Percentiles rank a stretch among this genome's conserved stretches.
These are phyloP conservation scores for Blastobotrys elegans DNA, from an alignment of 1,139 yeast species.

Conservation along the genomic window DNA sequence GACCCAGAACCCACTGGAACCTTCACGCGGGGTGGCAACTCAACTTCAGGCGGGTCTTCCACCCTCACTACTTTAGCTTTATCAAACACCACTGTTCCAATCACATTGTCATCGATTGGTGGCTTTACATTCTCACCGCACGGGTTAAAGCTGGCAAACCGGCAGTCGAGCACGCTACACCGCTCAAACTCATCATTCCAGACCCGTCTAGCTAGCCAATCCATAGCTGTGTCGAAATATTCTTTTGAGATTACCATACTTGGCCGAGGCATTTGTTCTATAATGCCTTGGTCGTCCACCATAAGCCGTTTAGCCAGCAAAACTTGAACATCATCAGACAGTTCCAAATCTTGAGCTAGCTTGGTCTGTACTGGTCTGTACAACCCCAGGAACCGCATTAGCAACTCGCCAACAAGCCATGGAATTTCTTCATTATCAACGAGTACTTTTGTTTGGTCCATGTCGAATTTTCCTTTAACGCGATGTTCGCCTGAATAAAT, in stretches of 20 bases:
- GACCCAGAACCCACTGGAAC: too few species aligned
- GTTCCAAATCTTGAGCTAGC: not conserved
- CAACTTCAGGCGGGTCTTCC: too few species aligned
- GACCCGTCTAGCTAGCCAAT: conserved; percentile 4
- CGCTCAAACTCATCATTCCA: conserved; percentile 1
- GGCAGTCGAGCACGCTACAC: not conserved
- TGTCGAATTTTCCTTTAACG: not conserved
- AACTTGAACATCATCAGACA: not conserved
- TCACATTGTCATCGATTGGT: too few species aligned
- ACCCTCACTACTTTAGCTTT: too few species aligned
- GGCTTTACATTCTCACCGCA: too few species aligned
- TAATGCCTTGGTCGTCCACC: not conserved
- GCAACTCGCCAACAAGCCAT: conserved; percentile 8
- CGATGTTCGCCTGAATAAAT: not conserved
- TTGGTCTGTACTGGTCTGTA: conserved; percentile 1
- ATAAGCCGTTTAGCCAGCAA: not conserved
- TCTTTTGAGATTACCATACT: not conserved
- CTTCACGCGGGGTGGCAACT: too few species aligned
- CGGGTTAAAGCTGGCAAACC: not conserved
- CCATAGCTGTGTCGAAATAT: conserved; percentile 2
- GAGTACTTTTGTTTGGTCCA: not conserved
- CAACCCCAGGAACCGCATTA: conserved; percentile 1
- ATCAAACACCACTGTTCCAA: too few species aligned
- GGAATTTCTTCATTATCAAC: not conserved
- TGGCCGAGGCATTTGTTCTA: not conserved